phyloP scores from a whole-genome alignment of 2,329 filamentous ascomycete species.

The Penicillium sp. region DNA sequence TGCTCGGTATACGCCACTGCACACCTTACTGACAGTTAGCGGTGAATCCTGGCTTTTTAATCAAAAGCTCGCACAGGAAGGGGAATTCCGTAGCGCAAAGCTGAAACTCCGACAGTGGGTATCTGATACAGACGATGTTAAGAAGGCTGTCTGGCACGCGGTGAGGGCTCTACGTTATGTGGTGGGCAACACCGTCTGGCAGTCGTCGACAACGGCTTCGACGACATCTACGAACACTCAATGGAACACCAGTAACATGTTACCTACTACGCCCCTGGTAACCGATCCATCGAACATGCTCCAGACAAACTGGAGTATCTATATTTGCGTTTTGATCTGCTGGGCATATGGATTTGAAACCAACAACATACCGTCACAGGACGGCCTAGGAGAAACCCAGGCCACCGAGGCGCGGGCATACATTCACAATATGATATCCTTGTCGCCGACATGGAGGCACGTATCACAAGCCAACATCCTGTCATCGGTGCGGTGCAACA shows the following conservation, averaged over 20 bases:
- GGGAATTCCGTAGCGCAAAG: slow-evolving; percentile 29
- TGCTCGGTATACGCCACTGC: slow-evolving; percentile 27
- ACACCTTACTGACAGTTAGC: slow-evolving; percentile 29
- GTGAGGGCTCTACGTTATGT: slow-evolving; percentile 19
- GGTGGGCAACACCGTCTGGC: slow-evolving; percentile 4
- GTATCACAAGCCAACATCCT: slow-evolving; percentile 17
- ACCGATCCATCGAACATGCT: slow-evolving; percentile 23
- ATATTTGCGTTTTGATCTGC: slow-evolving; percentile 31
- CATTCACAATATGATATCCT: slow-evolving; percentile 18
- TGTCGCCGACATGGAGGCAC: slow-evolving; percentile 18
- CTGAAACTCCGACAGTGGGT: slow-evolving; percentile 27
- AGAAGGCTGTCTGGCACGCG: slow-evolving; percentile 31
- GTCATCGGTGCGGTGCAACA: slow-evolving; percentile 19
- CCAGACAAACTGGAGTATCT: slow-evolving; percentile 31
- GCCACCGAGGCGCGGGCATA: slow-evolving; percentile 17
- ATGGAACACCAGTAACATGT: slow-evolving; percentile 1
- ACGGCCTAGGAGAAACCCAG: neutral
- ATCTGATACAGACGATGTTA: slow-evolving; percentile 22
- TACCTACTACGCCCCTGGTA: neutral
- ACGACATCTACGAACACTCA: neutral
- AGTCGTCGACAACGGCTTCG: neutral
- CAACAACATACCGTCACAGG: slow-evolving; percentile 7
- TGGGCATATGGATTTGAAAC: slow-evolving; percentile 28
- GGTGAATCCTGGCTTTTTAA: slow-evolving; percentile 36
- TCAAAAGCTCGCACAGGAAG: slow-evolving; percentile 29